Conservation (phyloP, 176 grass and related monocot species). For the Poa pratensis region DNA sequence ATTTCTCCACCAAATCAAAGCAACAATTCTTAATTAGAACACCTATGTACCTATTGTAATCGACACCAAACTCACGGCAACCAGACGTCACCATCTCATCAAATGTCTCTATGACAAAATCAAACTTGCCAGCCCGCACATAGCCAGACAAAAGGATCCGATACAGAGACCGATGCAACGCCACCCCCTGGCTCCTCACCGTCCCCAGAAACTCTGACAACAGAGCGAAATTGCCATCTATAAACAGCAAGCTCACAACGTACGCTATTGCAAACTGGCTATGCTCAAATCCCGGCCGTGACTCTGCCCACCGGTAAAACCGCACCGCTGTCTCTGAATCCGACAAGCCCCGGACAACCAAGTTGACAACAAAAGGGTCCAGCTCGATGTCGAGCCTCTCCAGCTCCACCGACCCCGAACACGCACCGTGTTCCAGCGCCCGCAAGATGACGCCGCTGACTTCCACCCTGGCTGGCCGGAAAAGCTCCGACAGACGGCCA, state of each 20-base stretch:
- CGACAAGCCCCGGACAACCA: constrained; percentile 56
- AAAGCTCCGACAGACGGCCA: constrained; percentile 35
- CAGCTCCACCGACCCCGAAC: constrained; percentile 50
- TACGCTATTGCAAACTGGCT: constrained; percentile 59
- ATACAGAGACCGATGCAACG: constrained; percentile 67
- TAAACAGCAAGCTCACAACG: constrained; percentile 56
- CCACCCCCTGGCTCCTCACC: constrained; percentile 52
- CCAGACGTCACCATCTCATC: constrained; percentile 69
- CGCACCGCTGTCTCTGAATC: constrained; percentile 54
- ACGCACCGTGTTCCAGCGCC: constrained; percentile 38
- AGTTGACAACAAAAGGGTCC: constrained; percentile 60
- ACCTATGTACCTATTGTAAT: constrained; percentile 75
- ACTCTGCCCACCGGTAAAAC: constrained; percentile 76
- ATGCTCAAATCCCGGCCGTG: constrained; percentile 50
- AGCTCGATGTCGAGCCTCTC: constrained; percentile 54
- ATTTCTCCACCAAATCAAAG: constrained; percentile 74
- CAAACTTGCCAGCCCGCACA: constrained; percentile 47
- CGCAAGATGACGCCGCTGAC: constrained; percentile 35
- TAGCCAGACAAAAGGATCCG: constrained; percentile 62
- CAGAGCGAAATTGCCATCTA: constrained; percentile 57
- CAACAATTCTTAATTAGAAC: constrained; percentile 62
- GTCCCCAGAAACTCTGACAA: constrained; percentile 55
- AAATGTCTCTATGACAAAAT: constrained; percentile 60
- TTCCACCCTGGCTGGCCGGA: constrained; percentile 20
- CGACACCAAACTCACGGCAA: constrained; percentile 69